These are phyloP conservation scores for Eryngium alpinum DNA, from an alignment of 140 eudicot species.

Conservation along the genomic window DNA sequence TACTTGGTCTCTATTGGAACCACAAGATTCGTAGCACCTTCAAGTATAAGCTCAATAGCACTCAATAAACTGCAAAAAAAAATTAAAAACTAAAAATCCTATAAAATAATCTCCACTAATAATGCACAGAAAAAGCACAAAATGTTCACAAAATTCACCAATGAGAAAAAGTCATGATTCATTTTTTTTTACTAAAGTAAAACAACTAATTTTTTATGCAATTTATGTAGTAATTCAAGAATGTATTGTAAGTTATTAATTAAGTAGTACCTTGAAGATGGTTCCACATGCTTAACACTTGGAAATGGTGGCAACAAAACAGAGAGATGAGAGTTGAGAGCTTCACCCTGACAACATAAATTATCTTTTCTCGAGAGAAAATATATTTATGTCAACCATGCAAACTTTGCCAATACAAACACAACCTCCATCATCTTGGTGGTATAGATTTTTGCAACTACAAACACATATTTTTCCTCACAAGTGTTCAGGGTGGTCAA, in stretches of 20 bases:
- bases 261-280: conserved; percentile 45
- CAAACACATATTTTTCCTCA: conserved; percentile 55
- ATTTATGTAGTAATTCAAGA: no score
- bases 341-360: conserved; percentile 41
- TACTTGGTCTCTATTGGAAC: conserved; percentile 53
- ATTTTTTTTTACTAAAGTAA: no score
- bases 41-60: conserved; percentile 63
- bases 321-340: conserved; percentile 62
- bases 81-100: no score
- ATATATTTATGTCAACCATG: conserved; percentile 70
- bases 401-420: conserved; percentile 72
- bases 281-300: conserved; percentile 58
- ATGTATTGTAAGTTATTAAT: no score
- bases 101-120: no score
- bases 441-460: conserved; percentile 29
- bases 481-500: conserved; percentile 53
- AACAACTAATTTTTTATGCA: no score
- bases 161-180: no score
- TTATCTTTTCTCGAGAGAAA: conserved; percentile 54
- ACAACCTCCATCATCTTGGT: conserved; percentile 18
- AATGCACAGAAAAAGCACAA: no score
- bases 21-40: conserved; percentile 74
- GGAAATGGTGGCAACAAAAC: conserved; percentile 34
- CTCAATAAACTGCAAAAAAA: conserved; percentile 57
- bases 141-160: no score